Conservation (phyloP, 768 basidiomycete species). For the Atractiella rhizophila region DNA sequence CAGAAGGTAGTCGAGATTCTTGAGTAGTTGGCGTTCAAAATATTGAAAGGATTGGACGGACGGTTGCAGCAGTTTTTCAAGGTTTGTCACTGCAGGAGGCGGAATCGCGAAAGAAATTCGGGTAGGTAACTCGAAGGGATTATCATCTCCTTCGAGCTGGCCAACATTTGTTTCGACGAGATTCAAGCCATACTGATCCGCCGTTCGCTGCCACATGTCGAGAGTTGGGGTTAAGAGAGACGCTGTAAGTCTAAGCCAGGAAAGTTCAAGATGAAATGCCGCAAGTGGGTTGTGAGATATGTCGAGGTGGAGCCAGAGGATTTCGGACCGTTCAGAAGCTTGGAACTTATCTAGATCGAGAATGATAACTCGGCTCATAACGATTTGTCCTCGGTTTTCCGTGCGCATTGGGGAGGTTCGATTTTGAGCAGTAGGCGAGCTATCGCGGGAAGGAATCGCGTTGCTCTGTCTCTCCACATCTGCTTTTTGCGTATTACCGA, state of each 20-base stretch:
- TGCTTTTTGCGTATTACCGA: too few species aligned
- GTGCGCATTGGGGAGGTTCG: too few species aligned
- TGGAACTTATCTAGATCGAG: constrained; percentile 22
- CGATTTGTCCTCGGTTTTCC: constrained; percentile 17
- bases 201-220: constrained; percentile 49
- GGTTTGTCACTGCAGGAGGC: constrained; percentile 33
- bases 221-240: constrained; percentile 71
- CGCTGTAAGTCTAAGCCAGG: constrained; percentile 88
- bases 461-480: too few species aligned
- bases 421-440: too few species aligned
- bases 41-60: background rate
- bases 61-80: background rate
- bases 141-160: constrained; percentile 47
- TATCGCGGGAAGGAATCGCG: too few species aligned
- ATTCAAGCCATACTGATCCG: constrained; percentile 69
- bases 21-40: constrained; percentile 2
- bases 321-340: constrained; percentile 68
- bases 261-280: constrained; percentile 86
- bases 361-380: constrained; percentile 7
- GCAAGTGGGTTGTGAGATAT: constrained; percentile 84
- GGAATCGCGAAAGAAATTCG: constrained; percentile 50
- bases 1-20: constrained; percentile 13
- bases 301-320: constrained; percentile 61
- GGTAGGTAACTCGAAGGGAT: constrained; percentile 75
- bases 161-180: constrained; percentile 56